phyloP scores from a whole-genome alignment of 78 protist genomes.

The Dictyostelium capitatum region DNA sequence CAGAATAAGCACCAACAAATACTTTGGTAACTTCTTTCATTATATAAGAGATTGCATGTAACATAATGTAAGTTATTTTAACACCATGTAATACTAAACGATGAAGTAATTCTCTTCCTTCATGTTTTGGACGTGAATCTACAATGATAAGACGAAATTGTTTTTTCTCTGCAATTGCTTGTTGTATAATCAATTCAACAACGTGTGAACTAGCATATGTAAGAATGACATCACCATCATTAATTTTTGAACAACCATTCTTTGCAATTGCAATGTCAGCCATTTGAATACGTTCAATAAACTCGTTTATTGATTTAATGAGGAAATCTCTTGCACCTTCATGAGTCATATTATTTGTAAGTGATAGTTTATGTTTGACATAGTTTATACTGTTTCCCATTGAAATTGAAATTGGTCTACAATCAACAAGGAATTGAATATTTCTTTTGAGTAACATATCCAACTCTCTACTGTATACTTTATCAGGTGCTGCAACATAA shows the following conservation, averaged over 20 bases:
- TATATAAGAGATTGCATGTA: slow-evolving; percentile 90
- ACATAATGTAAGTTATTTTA: slow-evolving; percentile 88
- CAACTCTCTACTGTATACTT: slow-evolving; percentile 77
- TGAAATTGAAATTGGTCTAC: slow-evolving; percentile 85
- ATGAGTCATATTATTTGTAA: slow-evolving; percentile 54
- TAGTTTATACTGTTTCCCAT: slow-evolving; percentile 91
- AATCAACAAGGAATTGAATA: slow-evolving; percentile 90
- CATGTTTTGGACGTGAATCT: slow-evolving; percentile 95
- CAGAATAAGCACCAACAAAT: slow-evolving; percentile 94
- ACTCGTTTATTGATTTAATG: slow-evolving; percentile 73
- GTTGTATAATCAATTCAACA: slow-evolving; percentile 82
- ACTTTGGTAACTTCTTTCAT: slow-evolving; percentile 91
- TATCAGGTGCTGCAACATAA: slow-evolving; percentile 50
- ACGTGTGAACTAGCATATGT: slow-evolving; percentile 88
- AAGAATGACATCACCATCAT: slow-evolving; percentile 93
- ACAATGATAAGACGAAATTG: slow-evolving; percentile 93
- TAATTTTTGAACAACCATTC: slow-evolving; percentile 72
- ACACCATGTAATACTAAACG: slow-evolving; percentile 86
- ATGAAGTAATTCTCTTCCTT: slow-evolving; percentile 84
- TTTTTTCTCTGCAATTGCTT: slow-evolving; percentile 83
- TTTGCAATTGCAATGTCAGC: slow-evolving; percentile 85
- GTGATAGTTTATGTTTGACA: slow-evolving; percentile 74
- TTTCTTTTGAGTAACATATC: slow-evolving; percentile 64
- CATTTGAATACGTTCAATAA: slow-evolving; percentile 82
- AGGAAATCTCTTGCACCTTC: slow-evolving; percentile 77